Evolutionary conservation across 495 filamentous ascomycete species (phyloP).

Genomic region (Niebla homalea): DNA sequence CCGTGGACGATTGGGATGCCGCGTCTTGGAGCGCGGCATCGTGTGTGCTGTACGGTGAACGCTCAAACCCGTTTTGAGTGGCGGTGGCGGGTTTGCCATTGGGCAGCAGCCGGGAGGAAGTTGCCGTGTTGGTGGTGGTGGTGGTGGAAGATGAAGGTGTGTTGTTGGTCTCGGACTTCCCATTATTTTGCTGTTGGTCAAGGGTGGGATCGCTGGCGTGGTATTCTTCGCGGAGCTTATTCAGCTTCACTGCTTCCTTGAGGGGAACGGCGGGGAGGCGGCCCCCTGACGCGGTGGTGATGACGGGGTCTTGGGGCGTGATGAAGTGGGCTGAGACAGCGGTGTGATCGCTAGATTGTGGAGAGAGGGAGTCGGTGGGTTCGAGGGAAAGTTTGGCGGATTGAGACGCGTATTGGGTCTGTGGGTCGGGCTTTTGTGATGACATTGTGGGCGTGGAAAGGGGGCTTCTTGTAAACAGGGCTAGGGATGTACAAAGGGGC

Average conservation of each 20-base stretch:
- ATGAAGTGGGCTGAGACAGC: constrained; percentile 55
- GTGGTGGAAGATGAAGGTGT: neutral
- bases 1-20: constrained; percentile 16
- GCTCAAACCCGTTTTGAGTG: neutral
- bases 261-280: constrained; percentile 52
- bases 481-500: neutral
- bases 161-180: neutral
- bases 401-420: constrained; percentile 36
- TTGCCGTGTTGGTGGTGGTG: neutral
- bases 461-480: neutral
- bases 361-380: constrained; percentile 11
- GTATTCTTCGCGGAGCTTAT: constrained; percentile 37
- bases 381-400: constrained; percentile 45
- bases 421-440: constrained; percentile 11
- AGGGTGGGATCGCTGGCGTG: constrained; percentile 17
- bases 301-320: constrained; percentile 57
- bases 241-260: constrained; percentile 53
- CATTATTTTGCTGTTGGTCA: constrained; percentile 1
- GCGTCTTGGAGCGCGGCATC: constrained; percentile 3
- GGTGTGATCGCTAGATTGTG: constrained; percentile 16
- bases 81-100: neutral
- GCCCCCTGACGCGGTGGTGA: constrained; percentile 49
- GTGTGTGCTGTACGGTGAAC: neutral
- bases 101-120: neutral
- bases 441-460: neutral